These are phyloP conservation scores for Zymoseptoria ardabiliae DNA, from an alignment of 2,329 filamentous ascomycete genomes.

Conservation along the genomic window DNA sequence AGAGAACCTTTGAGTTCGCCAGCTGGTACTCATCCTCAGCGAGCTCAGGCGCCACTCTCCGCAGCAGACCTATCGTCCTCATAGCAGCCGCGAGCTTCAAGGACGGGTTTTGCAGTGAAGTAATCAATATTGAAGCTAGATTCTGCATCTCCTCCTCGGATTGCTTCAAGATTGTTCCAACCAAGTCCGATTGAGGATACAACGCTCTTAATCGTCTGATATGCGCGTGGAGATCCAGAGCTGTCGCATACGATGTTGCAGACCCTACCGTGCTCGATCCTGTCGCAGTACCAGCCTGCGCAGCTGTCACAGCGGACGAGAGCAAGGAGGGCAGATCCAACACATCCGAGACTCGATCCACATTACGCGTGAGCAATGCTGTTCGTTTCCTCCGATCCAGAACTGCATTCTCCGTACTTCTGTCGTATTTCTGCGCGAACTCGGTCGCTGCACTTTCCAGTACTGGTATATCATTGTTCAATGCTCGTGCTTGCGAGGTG, in stretches of 20 bases:
- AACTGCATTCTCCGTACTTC: constrained; percentile 54
- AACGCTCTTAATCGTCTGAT: constrained; percentile 77
- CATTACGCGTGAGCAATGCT: constrained; percentile 74
- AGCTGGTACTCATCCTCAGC: constrained; percentile 33
- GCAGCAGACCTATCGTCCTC: constrained; percentile 83
- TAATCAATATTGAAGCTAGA: constrained; percentile 78
- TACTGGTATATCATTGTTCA: constrained; percentile 66
- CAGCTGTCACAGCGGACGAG: constrained; percentile 64
- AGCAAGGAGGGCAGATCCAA: constrained; percentile 83
- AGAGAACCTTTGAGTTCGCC: constrained; percentile 20
- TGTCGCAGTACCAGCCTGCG: constrained; percentile 37
- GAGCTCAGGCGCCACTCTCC: constrained; percentile 76
- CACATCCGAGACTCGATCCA: constrained; percentile 82
- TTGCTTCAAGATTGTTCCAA: constrained; percentile 65
- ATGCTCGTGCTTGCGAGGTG: constrained; percentile 55
- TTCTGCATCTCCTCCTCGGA: constrained; percentile 82
- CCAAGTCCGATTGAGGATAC: constrained; percentile 70
- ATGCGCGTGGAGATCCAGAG: constrained; percentile 86
- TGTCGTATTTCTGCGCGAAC: constrained; percentile 79
- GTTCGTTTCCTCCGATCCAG: constrained; percentile 70
- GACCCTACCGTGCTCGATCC: constrained; percentile 41
- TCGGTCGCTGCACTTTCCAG: constrained; percentile 70
- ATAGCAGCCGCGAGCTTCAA: constrained; percentile 86
- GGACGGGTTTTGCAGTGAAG: constrained; percentile 64
- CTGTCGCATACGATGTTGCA: constrained; percentile 67